Conservation (phyloP, 2,329 filamentous ascomycete genomes). For the Colletotrichum agaves region DNA sequence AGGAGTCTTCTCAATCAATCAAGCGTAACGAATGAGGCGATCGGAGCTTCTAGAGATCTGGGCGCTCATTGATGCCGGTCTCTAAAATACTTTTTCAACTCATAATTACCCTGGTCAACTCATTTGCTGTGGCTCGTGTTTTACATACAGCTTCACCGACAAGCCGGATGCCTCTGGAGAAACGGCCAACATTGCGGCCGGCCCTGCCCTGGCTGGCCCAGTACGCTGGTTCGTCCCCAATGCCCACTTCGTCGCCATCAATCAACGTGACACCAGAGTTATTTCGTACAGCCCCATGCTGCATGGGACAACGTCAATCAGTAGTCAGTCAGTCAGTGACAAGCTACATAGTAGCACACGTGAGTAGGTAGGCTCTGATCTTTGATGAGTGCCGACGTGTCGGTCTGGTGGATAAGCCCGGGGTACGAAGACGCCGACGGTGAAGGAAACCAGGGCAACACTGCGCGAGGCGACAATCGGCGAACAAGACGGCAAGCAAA, state of each 20-base stretch:
- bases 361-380: background rate
- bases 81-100: slow-evolving; percentile 23
- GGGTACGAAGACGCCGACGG: slow-evolving; percentile 10
- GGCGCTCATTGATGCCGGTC: slow-evolving; percentile 4
- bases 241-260: slow-evolving; percentile 29
- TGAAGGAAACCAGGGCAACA: slow-evolving; percentile 24
- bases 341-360: slow-evolving; percentile 14
- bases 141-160: slow-evolving; percentile 30
- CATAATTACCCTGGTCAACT: slow-evolving; percentile 27
- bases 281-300: slow-evolving; percentile 32
- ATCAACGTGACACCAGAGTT: slow-evolving; percentile 36
- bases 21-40: slow-evolving; percentile 12
- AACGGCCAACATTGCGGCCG: slow-evolving; percentile 21
- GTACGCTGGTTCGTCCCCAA: slow-evolving; percentile 32
- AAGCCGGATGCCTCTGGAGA: slow-evolving; percentile 33
- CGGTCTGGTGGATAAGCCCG: slow-evolving; percentile 13
- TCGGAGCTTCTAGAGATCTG: slow-evolving; percentile 11
- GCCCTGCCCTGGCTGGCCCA: slow-evolving; percentile 24
- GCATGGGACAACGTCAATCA: slow-evolving; percentile 23
- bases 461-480: background rate
- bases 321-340: slow-evolving; percentile 19
- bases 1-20: slow-evolving; percentile 10
- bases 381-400: slow-evolving; percentile 18
- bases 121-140: slow-evolving; percentile 37
- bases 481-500: slow-evolving; percentile 26